Percentiles rank a stretch among this genome's conserved stretches.
Conservation (phyloP, 306 rosid genomes). For the Cucurbita pepo region DNA sequence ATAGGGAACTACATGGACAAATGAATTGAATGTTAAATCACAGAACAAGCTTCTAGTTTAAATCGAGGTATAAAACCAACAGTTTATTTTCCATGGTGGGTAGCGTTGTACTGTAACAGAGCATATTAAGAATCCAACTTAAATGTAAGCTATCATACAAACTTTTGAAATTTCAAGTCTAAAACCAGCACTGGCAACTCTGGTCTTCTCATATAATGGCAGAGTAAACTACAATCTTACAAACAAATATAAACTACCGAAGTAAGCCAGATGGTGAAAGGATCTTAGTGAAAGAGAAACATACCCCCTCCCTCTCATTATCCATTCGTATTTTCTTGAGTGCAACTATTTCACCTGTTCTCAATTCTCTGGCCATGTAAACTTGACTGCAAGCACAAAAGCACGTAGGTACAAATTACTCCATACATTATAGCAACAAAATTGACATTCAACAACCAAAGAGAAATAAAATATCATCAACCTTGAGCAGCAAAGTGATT, state of each 20-base stretch:
- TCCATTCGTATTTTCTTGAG: conserved; percentile 45
- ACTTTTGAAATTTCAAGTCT: background rate
- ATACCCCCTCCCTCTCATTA: conserved; percentile 41
- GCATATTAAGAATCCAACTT: background rate
- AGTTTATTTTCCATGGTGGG: background rate
- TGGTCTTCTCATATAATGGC: background rate
- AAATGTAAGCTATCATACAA: background rate
- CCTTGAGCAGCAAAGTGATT: background rate
- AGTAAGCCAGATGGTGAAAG: background rate
- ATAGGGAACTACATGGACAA: conserved; percentile 28
- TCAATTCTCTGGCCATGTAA: conserved; percentile 37
- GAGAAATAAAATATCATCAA: background rate
- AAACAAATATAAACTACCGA: background rate
- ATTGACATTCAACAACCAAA: background rate
- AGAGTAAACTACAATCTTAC: background rate
- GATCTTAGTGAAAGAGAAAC: background rate
- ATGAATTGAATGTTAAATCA: background rate
- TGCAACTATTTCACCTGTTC: conserved; percentile 40
- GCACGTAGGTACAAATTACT: background rate
- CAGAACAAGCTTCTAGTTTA: background rate
- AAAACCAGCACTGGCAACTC: background rate
- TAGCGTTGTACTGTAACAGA: background rate
- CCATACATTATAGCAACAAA: background rate
- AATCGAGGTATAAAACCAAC: background rate
- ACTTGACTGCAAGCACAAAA: conserved; percentile 28